Conservation (phyloP, 2,329 filamentous ascomycete species). For the Exserohilum turcica region DNA sequence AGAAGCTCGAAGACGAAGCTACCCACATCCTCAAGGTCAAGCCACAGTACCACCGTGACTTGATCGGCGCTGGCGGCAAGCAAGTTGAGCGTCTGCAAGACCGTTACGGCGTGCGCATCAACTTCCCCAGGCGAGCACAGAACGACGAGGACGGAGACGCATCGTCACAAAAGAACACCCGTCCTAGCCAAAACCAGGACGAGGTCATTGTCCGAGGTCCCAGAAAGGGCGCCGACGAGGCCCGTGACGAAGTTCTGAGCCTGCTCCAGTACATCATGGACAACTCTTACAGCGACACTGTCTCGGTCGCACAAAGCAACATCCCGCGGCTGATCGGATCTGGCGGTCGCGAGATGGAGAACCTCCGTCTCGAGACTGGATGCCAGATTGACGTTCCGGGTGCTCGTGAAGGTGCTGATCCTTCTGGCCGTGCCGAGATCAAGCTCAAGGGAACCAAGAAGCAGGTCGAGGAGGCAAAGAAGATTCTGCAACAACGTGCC, state of each 20-base stretch:
- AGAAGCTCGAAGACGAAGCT: constrained; percentile 87
- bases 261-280: constrained; percentile 89
- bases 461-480: constrained; percentile 89
- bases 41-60: constrained; percentile 88
- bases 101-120: constrained; percentile 91
- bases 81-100: constrained; percentile 92
- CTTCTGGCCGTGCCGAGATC: constrained; percentile 77
- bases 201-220: constrained; percentile 91
- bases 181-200: constrained; percentile 73
- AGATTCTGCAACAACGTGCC: constrained; percentile 83
- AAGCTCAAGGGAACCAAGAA: constrained; percentile 90
- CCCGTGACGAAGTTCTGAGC: constrained; percentile 87
- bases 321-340: constrained; percentile 92
- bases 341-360: constrained; percentile 87
- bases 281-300: constrained; percentile 77
- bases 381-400: constrained; percentile 92
- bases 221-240: constrained; percentile 89
- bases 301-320: constrained; percentile 88
- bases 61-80: constrained; percentile 85
- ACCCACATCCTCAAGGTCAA: constrained; percentile 88
- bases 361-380: constrained; percentile 80
- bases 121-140: constrained; percentile 77
- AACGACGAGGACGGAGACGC: constrained; percentile 74
- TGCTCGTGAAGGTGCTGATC: constrained; percentile 70
- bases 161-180: constrained; percentile 66